Conservation (phyloP, 139 green algal species). For the Coelastrella sp. region DNA sequence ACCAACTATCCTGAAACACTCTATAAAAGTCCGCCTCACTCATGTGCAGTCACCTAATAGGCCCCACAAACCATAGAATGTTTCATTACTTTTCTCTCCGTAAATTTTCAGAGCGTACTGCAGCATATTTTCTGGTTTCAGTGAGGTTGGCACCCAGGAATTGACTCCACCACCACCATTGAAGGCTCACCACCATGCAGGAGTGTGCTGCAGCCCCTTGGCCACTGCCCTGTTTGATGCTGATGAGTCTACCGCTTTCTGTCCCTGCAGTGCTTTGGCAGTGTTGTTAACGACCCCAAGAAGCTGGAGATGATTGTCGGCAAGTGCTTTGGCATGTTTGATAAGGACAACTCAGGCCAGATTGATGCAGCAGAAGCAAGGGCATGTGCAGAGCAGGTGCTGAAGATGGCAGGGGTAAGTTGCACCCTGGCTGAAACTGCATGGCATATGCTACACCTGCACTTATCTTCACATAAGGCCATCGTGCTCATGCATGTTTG, state of each 20-base stretch:
- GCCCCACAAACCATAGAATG: too few relatives aligned
- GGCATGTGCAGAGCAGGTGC: not conserved
- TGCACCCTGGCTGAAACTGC: not conserved
- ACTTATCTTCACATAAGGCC: not conserved
- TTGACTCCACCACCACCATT: too few relatives aligned
- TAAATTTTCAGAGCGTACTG: too few relatives aligned
- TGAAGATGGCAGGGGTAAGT: not conserved
- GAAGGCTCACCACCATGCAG: too few relatives aligned
- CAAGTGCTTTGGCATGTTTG: slow-evolving; percentile 47
- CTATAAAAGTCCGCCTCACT: too few relatives aligned
- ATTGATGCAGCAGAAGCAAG: slow-evolving; percentile 20
- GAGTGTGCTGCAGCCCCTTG: not conserved
- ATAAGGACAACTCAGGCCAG: slow-evolving; percentile 16
- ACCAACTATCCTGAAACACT: too few relatives aligned
- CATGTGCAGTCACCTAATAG: too few relatives aligned
- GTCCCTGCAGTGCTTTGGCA: slow-evolving; percentile 28
- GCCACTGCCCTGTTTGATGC: not conserved
- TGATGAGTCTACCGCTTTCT: not conserved
- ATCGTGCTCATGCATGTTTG: not conserved
- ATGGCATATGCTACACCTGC: not conserved
- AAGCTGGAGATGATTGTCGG: slow-evolving; percentile 13
- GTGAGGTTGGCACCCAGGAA: too few relatives aligned
- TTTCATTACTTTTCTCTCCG: too few relatives aligned
- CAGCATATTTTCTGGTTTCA: too few relatives aligned
- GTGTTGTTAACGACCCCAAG: slow-evolving; percentile 8